Conservation (phyloP, 2,329 filamentous ascomycete species). For the Lecanosticta acicola region DNA sequence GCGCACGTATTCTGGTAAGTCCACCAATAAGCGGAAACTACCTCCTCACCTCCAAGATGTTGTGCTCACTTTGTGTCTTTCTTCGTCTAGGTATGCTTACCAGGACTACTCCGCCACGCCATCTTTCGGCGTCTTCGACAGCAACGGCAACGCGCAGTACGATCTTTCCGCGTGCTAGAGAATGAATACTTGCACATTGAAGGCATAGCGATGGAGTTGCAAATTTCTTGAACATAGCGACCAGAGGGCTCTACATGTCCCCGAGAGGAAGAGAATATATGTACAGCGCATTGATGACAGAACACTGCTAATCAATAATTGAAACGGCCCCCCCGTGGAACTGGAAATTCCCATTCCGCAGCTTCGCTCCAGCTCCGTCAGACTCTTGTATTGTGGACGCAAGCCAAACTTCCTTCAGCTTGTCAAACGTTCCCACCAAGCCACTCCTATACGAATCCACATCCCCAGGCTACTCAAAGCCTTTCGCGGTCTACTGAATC, state of each 20-base stretch:
- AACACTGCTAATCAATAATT: conserved; percentile 1
- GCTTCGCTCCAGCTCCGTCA: conserved; percentile 11
- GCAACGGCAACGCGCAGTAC: conserved; percentile 30
- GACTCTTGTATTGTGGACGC: background rate
- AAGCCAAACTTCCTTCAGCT: conserved; percentile 28
- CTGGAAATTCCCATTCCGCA: too few relatives aligned
- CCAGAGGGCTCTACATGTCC: too few relatives aligned
- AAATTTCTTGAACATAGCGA: too few relatives aligned
- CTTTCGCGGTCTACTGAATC: conserved; percentile 45
- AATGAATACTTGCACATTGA: background rate
- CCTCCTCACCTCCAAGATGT: background rate
- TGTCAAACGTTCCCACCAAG: conserved; percentile 34
- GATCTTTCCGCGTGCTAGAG: conserved; percentile 21
- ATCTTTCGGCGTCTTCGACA: conserved; percentile 38
- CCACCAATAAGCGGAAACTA: background rate
- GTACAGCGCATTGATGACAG: background rate
- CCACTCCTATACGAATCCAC: conserved; percentile 36
- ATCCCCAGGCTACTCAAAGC: conserved; percentile 42
- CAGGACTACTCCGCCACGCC: conserved; percentile 47
- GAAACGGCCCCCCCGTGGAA: too few relatives aligned
- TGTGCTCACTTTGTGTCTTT: conserved; percentile 15
- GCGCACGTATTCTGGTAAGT: conserved; percentile 21
- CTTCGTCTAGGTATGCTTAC: conserved; percentile 58
- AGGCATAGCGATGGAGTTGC: conserved; percentile 12
- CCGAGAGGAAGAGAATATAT: too few relatives aligned